Percentiles rank a stretch among this genome's conserved stretches.
phyloP scores from a whole-genome alignment of 2,329 filamentous ascomycete genomes.

The Aspergillus glaucus region DNA sequence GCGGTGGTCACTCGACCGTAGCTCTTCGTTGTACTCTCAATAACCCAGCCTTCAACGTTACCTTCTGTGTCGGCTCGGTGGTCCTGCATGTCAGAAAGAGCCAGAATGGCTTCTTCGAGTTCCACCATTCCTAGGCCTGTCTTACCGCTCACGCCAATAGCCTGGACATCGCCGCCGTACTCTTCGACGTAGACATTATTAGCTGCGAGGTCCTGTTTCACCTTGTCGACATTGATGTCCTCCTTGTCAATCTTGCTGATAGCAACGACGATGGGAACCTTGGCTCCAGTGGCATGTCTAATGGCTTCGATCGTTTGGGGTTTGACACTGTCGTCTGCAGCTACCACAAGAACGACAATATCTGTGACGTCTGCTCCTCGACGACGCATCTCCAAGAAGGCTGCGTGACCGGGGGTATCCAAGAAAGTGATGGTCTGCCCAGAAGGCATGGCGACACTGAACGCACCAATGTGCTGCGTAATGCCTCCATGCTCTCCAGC shows the following conservation, averaged over 20 bases:
- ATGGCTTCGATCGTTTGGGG: slow-evolving; percentile 94
- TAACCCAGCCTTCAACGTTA: slow-evolving; percentile 82
- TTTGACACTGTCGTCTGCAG: slow-evolving; percentile 94
- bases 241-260: slow-evolving; percentile 96
- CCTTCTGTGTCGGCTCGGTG: slow-evolving; percentile 73
- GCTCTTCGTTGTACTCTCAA: slow-evolving; percentile 83
- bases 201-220: slow-evolving; percentile 78
- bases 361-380: slow-evolving; percentile 94
- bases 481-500: slow-evolving; percentile 93
- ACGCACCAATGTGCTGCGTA: slow-evolving; percentile 96
- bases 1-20: slow-evolving; percentile 82
- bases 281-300: slow-evolving; percentile 80
- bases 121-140: slow-evolving; percentile 88
- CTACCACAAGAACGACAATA: slow-evolving; percentile 91
- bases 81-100: slow-evolving; percentile 83
- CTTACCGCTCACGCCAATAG: slow-evolving; percentile 85
- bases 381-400: slow-evolving; percentile 92
- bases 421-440: slow-evolving; percentile 93
- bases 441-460: slow-evolving; percentile 78
- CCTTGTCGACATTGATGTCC: slow-evolving; percentile 69
- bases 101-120: slow-evolving; percentile 82
- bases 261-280: slow-evolving; percentile 92
- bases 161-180: slow-evolving; percentile 88
- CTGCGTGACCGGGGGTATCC: slow-evolving; percentile 92
- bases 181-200: slow-evolving; percentile 90